Percentiles rank a stretch among this genome's conserved stretches.
Conservation (phyloP, 768 basidiomycete species). For the Stropharia rugosoannulata region DNA sequence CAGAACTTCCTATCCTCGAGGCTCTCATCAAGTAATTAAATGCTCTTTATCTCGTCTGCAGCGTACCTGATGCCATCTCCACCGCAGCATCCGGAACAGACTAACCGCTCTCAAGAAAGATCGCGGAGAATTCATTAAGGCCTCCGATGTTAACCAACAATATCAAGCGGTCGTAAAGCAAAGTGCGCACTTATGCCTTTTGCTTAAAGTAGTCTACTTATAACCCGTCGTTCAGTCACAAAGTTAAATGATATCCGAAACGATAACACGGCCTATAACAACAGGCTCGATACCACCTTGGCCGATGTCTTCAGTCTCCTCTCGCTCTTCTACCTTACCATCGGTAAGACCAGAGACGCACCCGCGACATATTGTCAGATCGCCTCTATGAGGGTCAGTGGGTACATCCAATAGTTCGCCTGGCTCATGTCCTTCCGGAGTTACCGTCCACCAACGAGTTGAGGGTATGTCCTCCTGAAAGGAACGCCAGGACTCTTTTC, state of each 20-base stretch:
- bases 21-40: conserved; percentile 78
- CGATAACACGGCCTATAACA: conserved; percentile 71
- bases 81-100: conserved; percentile 84
- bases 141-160: conserved; percentile 89
- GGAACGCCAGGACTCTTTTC: conserved; percentile 13
- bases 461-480: conserved; percentile 6
- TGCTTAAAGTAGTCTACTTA: conserved; percentile 2
- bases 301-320: conserved; percentile 95
- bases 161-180: conserved; percentile 94
- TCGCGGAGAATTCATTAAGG: conserved; percentile 88
- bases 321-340: conserved; percentile 96
- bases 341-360: conserved; percentile 92
- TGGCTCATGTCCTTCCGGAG: conserved; percentile 8
- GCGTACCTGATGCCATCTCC: conserved; percentile 18
- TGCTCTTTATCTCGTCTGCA: conserved; percentile 8
- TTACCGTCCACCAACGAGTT: conserved; percentile 1
- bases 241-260: conserved; percentile 90
- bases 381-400: conserved; percentile 91
- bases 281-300: conserved; percentile 92
- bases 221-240: conserved; percentile 54
- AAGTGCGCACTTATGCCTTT: conserved; percentile 47
- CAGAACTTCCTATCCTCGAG: conserved; percentile 94
- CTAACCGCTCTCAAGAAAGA: conserved; percentile 94
- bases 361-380: conserved; percentile 97
- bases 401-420: conserved; percentile 8